Evolutionary conservation across 2,329 filamentous ascomycete species (phyloP).

Genomic region (Apiospora aurea): DNA sequence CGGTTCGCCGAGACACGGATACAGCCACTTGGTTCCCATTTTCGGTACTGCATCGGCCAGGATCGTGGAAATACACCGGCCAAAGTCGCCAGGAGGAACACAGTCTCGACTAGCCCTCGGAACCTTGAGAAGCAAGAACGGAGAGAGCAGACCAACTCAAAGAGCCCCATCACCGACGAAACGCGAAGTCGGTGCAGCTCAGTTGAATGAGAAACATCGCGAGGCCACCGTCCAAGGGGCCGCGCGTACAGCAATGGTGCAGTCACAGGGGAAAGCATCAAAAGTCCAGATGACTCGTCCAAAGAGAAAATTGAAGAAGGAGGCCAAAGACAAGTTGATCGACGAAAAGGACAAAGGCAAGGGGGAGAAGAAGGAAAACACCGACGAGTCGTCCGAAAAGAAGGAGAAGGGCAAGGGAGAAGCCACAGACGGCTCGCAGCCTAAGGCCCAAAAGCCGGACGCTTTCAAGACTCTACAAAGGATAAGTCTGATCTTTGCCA

Average conservation of each 20-base stretch:
- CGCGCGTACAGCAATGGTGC: constrained; percentile 37
- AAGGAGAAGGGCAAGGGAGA: constrained; percentile 26
- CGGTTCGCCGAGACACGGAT: constrained; percentile 37
- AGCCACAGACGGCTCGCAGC: constrained; percentile 33
- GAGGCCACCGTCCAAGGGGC: constrained; percentile 35
- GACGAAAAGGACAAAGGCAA: constrained; percentile 21
- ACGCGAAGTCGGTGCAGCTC: background rate
- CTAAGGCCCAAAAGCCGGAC: constrained; percentile 13
- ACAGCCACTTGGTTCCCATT: constrained; percentile 35
- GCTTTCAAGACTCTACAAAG: constrained; percentile 15
- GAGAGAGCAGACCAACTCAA: background rate
- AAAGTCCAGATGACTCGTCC: background rate
- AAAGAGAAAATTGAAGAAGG: background rate
- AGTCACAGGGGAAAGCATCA: constrained; percentile 29
- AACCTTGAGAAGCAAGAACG: background rate
- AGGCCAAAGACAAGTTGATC: background rate
- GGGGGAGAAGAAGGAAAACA: constrained; percentile 11
- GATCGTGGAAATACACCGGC: constrained; percentile 28
- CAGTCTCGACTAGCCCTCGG: constrained; percentile 9
- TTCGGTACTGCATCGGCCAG: constrained; percentile 36
- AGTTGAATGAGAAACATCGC: background rate
- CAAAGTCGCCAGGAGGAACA: background rate
- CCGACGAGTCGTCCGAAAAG: constrained; percentile 21
- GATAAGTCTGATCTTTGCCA: background rate
- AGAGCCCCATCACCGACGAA: background rate